Evolutionary conservation across 306 rosid genomes (phyloP), one percentile per base, ranked within the genome.

Genomic region (Cicer judaicum): DNA sequence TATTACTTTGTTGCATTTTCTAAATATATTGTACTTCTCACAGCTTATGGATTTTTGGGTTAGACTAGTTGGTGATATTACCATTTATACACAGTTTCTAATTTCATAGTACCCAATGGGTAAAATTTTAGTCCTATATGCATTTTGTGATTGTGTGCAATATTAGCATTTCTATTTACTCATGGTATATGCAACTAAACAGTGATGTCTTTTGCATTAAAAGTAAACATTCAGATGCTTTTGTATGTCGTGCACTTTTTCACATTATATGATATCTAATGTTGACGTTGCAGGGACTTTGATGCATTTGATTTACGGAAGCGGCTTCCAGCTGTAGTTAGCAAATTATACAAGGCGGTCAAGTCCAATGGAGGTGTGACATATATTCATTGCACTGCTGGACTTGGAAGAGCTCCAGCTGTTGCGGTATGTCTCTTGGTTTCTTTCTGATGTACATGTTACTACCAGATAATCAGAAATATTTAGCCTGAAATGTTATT

Each of bases 381-480:
- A 76, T 95, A 92, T 78, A 70, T 95, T 64, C 99, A 95, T 78
- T 95, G 99, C 85, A 95, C 99, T 77, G 99, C 99, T 77, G 99
- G 99, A 78, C 87, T 95, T 67, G 99, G 99, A 80, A 89, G 99
- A 85, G 99, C 99, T 82, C 99, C 99, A 19, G 92, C 96, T 74
- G 89, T 84, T 85, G 91, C 82, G 77, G 98, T 90, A 88, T 60
- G 87, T 82, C 44, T 29, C 62, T 21, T 24, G 76, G 62, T 62
- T 85, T 66, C 68, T 72, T 61, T 76, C 18, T 75, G 14, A 41
- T 57, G 10, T 62, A 21, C 64, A 42, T 13, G 74, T 52, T 70
- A 63, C 57, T 56, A 9, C 21, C 43, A 42, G 60, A 54, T 54
- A 54, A 13, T 49, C 8, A 49, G 21, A 40, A 42, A 15, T 9